Evolutionary conservation across 495 filamentous ascomycete genomes (phyloP).

Genomic region (Penicillium ochrochloron): DNA sequence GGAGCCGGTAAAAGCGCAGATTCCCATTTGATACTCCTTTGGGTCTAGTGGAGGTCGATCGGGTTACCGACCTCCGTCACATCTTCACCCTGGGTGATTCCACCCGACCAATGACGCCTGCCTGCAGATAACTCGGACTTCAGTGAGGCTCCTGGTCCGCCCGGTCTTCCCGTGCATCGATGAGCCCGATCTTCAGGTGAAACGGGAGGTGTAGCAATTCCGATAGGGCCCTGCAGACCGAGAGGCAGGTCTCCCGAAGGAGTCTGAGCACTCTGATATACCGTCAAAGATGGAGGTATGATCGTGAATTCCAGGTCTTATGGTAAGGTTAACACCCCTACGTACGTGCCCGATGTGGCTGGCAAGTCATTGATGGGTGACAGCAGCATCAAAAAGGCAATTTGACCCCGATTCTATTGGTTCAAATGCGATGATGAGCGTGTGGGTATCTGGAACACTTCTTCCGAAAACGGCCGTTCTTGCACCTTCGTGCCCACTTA

Average conservation of each 20-base stretch:
- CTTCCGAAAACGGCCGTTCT: slow-evolving; percentile 9
- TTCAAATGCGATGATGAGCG: not conserved
- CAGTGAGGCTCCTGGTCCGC: slow-evolving; percentile 7
- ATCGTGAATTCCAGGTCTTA: not conserved
- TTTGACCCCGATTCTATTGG: slow-evolving; percentile 7
- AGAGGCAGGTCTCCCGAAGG: slow-evolving; percentile 1
- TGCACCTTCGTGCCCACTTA: slow-evolving; percentile 2
- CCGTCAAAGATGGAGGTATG: not conserved
- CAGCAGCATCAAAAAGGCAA: slow-evolving; percentile 9
- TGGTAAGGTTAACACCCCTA: not conserved
- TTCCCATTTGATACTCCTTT: slow-evolving; percentile 3
- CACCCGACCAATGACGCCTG: not conserved
- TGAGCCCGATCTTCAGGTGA: slow-evolving; percentile 10
- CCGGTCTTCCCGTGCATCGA: slow-evolving; percentile 3
- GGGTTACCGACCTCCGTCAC: slow-evolving; percentile 10
- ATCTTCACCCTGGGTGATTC: not conserved
- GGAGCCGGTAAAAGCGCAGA: slow-evolving; percentile 5
- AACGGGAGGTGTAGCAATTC: not conserved
- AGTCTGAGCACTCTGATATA: not conserved
- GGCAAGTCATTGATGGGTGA: slow-evolving; percentile 1
- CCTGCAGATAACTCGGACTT: not conserved
- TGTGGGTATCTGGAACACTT: slow-evolving; percentile 7
- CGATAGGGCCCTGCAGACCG: not conserved
- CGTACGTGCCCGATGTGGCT: slow-evolving; percentile 3
- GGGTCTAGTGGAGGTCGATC: slow-evolving; percentile 8